Evolutionary conservation across 768 basidiomycete species (phyloP).

Genomic region (Boletus insuetus): DNA sequence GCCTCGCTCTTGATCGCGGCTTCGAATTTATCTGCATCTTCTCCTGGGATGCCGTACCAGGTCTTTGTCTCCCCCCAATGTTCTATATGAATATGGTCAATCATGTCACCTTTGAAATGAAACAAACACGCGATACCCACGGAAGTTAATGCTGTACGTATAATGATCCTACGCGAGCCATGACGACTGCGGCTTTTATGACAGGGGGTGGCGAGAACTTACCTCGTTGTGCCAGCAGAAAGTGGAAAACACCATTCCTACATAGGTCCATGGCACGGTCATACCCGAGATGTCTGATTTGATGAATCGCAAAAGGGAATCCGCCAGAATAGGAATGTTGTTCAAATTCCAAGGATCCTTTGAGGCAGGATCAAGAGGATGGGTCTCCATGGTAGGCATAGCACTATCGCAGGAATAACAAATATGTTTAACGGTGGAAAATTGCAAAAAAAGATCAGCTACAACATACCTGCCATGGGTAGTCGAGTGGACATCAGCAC

Average conservation of each 20-base stretch:
- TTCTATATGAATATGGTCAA: constrained; percentile 51
- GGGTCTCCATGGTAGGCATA: constrained; percentile 93
- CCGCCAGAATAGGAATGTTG: constrained; percentile 90
- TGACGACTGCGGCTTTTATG: constrained; percentile 21
- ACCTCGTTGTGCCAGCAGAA: constrained; percentile 99
- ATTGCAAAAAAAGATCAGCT: constrained; percentile 7
- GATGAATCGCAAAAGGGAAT: constrained; percentile 94
- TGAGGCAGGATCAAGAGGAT: constrained; percentile 83
- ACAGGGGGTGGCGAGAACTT: constrained; percentile 23
- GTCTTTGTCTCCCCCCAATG: constrained; percentile 99
- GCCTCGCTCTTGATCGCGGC: constrained; percentile 93
- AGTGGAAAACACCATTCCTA: constrained; percentile 98
- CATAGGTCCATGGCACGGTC: constrained; percentile 99
- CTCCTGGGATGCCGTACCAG: constrained; percentile 98
- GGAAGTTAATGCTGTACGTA: constrained; percentile 93
- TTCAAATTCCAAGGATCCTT: constrained; percentile 97
- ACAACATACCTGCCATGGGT: constrained; percentile 89
- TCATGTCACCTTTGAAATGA: constrained; percentile 21
- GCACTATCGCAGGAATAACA: constrained; percentile 49
- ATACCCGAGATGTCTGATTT: constrained; percentile 99
- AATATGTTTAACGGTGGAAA: constrained; percentile 29
- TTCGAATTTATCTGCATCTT: constrained; percentile 94
- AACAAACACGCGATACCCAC: constrained; percentile 45
- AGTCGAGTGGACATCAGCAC: constrained; percentile 98
- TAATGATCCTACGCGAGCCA: constrained; percentile 77